Base-by-base conservation (phyloP, 2,329 filamentous ascomycete genomes). In the Ophidiomyces ophidiicola region DNA sequence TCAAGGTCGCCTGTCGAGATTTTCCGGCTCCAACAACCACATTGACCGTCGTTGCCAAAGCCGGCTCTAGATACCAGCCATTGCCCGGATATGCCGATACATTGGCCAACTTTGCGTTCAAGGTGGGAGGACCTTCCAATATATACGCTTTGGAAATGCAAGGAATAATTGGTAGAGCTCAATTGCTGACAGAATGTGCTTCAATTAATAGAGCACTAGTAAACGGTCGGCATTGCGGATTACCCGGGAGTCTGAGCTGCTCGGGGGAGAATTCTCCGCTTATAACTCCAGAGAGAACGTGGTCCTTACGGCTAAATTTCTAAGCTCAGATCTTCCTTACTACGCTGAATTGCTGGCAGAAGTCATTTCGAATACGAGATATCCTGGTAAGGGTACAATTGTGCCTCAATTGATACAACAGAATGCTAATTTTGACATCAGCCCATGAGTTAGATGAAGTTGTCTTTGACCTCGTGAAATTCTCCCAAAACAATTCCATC, bases 91-190 rank as follows among this genome's bases (percentile, higher is more conserved):
- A 94, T 63, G 81, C 88, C 48, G 81, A 87, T 58, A 88, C 82
- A 43, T 74, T 98, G 50, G 82, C 90, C 70, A 82, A 85, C 63
- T 98, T 92, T 70, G 88, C 92, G 50, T 98, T 94, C 78, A 93
- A 93, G 83, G 90, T 86, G 62, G 53, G 66, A 18, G 11, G 30
- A 56, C 19, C 25, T 48, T 46, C 52, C 59, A 10, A 21, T 7
- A 32, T 10, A 32, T 7, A 32, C 29, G 6, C 17, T 29, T 14
- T 23, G 7, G 31, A 23, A 11, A 12, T 17, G 21, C 6, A 26
- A 26, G n/a, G 12, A 3, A 7, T 26, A 4, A 24, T 21, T 28
- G 12, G 15, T 14, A 42, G n/a, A n/a, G 34, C 31, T 37, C 34
- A 42, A 42, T 30, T 12, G 18, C 42, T 39, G 28, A 44, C 36